Conservation (phyloP, 768 basidiomycete species). For the Russula vinacea region DNA sequence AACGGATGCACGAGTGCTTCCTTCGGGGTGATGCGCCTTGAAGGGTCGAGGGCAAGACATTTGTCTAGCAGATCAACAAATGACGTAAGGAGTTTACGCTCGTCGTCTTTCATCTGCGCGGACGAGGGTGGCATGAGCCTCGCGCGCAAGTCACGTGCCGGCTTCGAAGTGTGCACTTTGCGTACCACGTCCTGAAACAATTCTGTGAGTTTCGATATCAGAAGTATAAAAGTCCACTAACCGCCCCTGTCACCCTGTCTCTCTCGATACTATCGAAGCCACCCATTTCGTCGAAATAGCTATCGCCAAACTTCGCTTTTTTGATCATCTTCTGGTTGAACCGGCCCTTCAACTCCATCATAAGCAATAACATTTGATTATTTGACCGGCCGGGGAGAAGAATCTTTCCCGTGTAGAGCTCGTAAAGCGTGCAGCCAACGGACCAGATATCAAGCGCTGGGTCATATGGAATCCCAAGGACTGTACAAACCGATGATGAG, state of each 20-base stretch:
- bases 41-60: conserved; percentile 83
- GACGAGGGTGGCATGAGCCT: conserved; percentile 77
- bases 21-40: conserved; percentile 80
- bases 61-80: conserved; percentile 93
- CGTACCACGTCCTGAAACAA: conserved; percentile 68
- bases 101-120: conserved; percentile 83
- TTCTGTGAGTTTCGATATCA: conserved; percentile 24
- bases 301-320: conserved; percentile 85
- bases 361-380: conserved; percentile 94
- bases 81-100: conserved; percentile 68
- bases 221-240: conserved; percentile 43
- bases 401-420: conserved; percentile 94
- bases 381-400: conserved; percentile 95
- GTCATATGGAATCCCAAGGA: conserved; percentile 94
- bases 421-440: conserved; percentile 95
- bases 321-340: conserved; percentile 94
- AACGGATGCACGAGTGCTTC: conserved; percentile 89
- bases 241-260: conserved; percentile 79
- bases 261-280: conserved; percentile 81
- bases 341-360: conserved; percentile 97
- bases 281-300: conserved; percentile 92
- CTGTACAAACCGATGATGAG: conserved; percentile 41
- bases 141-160: conserved; percentile 74
- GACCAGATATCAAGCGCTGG: conserved; percentile 95
- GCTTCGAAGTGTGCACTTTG: conserved; percentile 80